phyloP scores from a whole-genome alignment of 2,329 filamentous ascomycete species.

The Penicillium decumbens region DNA sequence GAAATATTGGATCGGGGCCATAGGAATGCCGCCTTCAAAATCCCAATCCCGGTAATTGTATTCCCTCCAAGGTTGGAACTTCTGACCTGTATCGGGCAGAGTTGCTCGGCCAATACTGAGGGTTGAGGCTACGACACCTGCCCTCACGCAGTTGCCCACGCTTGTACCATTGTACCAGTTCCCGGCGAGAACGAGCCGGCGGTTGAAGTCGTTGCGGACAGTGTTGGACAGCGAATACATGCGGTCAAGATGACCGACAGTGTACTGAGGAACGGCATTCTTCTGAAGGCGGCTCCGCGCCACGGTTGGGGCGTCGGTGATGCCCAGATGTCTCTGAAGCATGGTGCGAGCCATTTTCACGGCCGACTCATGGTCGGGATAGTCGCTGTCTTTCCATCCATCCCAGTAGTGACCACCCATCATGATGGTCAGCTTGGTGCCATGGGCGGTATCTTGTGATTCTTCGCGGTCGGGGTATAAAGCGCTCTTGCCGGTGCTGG shows the following conservation, averaged over 20 bases:
- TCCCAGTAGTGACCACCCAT: slow-evolving; percentile 92
- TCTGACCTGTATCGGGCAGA: slow-evolving; percentile 6
- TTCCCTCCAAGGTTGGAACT: slow-evolving; percentile 20
- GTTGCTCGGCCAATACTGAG: slow-evolving; percentile 37
- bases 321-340: slow-evolving; percentile 68
- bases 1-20: slow-evolving; percentile 21
- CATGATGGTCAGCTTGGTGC: slow-evolving; percentile 91
- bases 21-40: slow-evolving; percentile 31
- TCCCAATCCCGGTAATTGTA: slow-evolving; percentile 24
- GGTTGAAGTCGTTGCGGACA: slow-evolving; percentile 54
- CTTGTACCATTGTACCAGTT: slow-evolving; percentile 50
- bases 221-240: slow-evolving; percentile 56
- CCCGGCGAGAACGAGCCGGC: slow-evolving; percentile 60
- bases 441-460: slow-evolving; percentile 49
- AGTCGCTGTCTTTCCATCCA: slow-evolving; percentile 48
- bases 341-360: slow-evolving; percentile 65
- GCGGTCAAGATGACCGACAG: slow-evolving; percentile 66
- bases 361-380: slow-evolving; percentile 63
- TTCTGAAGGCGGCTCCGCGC: slow-evolving; percentile 57
- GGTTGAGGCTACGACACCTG: slow-evolving; percentile 52
- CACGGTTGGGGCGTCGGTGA: slow-evolving; percentile 59
- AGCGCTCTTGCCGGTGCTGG: slow-evolving; percentile 46
- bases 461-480: background rate
- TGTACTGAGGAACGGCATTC: slow-evolving; percentile 87
- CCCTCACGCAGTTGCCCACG: slow-evolving; percentile 53